Percentiles rank a stretch among this genome's conserved stretches.
phyloP scores from a whole-genome alignment of 192 early-diverging fungal genomes.

The Fimicolochytrium jonesii region DNA sequence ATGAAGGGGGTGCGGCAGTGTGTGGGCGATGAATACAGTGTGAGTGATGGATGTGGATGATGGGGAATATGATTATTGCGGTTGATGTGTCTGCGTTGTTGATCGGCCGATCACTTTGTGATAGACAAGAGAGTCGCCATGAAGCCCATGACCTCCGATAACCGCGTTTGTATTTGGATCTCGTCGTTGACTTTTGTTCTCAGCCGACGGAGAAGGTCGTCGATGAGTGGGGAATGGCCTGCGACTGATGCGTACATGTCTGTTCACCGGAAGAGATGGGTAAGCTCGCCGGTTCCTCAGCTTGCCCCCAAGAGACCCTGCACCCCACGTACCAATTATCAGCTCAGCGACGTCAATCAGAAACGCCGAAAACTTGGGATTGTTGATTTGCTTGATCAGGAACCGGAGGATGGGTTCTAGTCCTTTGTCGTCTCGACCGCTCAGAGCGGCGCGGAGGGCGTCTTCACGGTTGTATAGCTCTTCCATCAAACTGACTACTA shows the following conservation, averaged over 20 bases:
- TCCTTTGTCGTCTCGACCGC: slow-evolving; percentile 81
- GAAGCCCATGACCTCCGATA: slow-evolving; percentile 74
- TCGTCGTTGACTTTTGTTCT: slow-evolving; percentile 72
- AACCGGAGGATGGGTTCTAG: slow-evolving; percentile 83
- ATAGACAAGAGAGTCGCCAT: slow-evolving; percentile 72
- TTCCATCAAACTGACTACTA: slow-evolving; percentile 76
- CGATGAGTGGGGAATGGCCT: slow-evolving; percentile 74
- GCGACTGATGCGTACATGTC: slow-evolving; percentile 83
- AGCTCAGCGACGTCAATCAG: slow-evolving; percentile 76
- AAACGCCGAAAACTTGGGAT: slow-evolving; percentile 73
- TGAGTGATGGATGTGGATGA: not conserved
- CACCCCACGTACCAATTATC: slow-evolving; percentile 56
- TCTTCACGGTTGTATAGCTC: slow-evolving; percentile 82
- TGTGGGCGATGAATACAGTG: not conserved
- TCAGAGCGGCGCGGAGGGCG: slow-evolving; percentile 72
- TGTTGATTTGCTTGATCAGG: slow-evolving; percentile 70
- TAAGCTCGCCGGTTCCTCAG: not conserved
- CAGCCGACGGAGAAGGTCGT: slow-evolving; percentile 69
- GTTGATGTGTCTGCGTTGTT: not conserved
- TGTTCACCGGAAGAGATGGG: slow-evolving; percentile 7
- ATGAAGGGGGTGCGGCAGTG: no score
- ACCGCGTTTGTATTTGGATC: slow-evolving; percentile 70
- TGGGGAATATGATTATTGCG: not conserved
- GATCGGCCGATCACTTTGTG: not conserved
- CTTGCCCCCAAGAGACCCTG: not conserved